Evolutionary conservation across 257 asterid genomes (phyloP), one percentile per base, ranked within the genome.

Genomic region (Capsicum rhomboideum): DNA sequence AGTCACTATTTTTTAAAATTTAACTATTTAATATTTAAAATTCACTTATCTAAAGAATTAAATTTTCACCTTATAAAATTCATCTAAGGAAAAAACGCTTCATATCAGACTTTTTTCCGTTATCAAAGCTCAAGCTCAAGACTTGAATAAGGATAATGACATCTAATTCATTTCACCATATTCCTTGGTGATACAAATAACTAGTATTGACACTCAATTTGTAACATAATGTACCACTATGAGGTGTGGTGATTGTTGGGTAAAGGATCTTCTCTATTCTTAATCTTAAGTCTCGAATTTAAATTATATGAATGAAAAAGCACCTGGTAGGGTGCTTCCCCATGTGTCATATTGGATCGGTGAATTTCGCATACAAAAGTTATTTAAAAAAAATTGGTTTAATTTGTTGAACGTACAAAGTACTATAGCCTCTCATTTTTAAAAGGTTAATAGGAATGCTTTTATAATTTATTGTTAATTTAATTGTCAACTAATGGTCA

Each of bases 251-350:
- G 8, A 6, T 6, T 7, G 44, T 0, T 6, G 6, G 16, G 2
- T 21, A 9, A 58, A 9, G 4, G 1, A 0, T 1, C 1, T 4
- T 0, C 0, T 56, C 1, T 4, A 1, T n/a, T n/a, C 0, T 56
- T n/a, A 56, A 56, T n/a, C 0, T 9, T 4, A 58, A 0, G 0
- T 58, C 1, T 21, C 6, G 6, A 58, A 1, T 21, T 8, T 58
- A 1, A 21, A 58, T 2, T 0, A 2, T 21, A 1, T 1, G 1
- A 21, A 9, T 23, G 2, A 4, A 4, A 11, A 10, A n/a, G 21
- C 16, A 10, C 1, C 2, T 1, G 0, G 7, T 6, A n/a, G 13
- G 12, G 2, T 2, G 26, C 12, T 56, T 3, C 1, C 6, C 1
- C 5, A 56, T 18, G 18, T 1, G 6, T n/a, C 64, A 56, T 20